Base-by-base conservation (phyloP, 495 filamentous ascomycete genomes). In the Aspergillus kassunensis region DNA sequence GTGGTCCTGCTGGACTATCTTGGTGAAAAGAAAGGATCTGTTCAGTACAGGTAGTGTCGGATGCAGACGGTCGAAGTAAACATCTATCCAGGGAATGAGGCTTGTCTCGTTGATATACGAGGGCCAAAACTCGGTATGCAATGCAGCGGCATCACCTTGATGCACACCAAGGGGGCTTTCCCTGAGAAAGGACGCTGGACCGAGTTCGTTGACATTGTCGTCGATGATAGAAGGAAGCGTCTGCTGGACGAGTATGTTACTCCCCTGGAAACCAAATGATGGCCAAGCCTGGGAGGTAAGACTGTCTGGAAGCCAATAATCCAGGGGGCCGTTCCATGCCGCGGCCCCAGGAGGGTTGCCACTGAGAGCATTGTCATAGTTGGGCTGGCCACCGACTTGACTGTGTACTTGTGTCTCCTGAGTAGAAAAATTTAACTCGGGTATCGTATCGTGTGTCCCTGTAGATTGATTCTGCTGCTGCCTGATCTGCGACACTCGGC, bases 41-140 rank as follows among this genome's bases (percentile, higher is more conserved):
- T 89, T 80, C 12, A 95, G 68, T 30, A 95, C 84, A 0, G 91
- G 90, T 64, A 90, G 81, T 5, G 83, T 88, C 13, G 87, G 80
- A 59, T 95, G 91, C 67, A 95, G 78, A 59, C 90, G 81, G 52
- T 80, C 74, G 69, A 95, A 95, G 74, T 87, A 95, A 57, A 88
- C 90, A 13, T 93, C 87, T 53, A 88, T 76, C 74, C 87, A 91
- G 16, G 69, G 71, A 20, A 74, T 68, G 59, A 74, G 67, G 46
- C 68, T 74, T 8, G 62, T 62, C 55, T 74, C 71, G 30, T 60
- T 62, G 49, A 74, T 74, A 5, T 65, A 64, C 4, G 62, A 23
- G 3, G 71, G 71, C 71, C 71, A 74, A 37, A 63, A 46, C 31
- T 64, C 55, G 23, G 59, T 59, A 10, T 57, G 61, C 10, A 53